phyloP scores from a whole-genome alignment of 148 eudicot species.

The Agrostemma githago region DNA sequence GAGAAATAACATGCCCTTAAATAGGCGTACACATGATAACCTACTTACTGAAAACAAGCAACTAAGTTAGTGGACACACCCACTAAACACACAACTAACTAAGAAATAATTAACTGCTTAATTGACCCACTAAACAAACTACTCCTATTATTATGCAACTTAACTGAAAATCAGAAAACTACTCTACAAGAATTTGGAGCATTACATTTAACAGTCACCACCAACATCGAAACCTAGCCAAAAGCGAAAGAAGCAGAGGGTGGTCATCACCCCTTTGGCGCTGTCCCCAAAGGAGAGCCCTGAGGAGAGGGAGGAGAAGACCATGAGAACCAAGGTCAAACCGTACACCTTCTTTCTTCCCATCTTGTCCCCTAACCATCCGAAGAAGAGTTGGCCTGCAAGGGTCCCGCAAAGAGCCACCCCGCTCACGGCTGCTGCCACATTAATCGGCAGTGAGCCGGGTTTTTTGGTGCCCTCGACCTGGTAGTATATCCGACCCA shows the following conservation, averaged over 20 bases:
- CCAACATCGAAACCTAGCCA: conserved; percentile 68
- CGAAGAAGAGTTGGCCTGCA: conserved; percentile 61
- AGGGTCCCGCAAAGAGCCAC: conserved; percentile 68
- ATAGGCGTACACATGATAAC: too few species aligned
- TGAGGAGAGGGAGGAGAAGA: conserved; percentile 40
- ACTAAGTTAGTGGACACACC: too few species aligned
- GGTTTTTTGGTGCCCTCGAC: conserved; percentile 25
- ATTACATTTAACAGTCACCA: conserved; percentile 30
- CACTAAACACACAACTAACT: too few species aligned
- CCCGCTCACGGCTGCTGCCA: conserved; percentile 53
- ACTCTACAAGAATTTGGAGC: too few species aligned
- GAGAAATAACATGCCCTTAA: too few species aligned
- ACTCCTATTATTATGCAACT: too few species aligned
- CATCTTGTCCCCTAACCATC: conserved; percentile 72
- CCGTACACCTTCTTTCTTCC: conserved; percentile 65
- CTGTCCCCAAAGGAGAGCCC: conserved; percentile 42
- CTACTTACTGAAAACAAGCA: too few species aligned
- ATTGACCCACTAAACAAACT: too few species aligned
- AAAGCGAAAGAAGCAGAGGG: conserved; percentile 51
- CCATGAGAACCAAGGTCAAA: conserved; percentile 43
- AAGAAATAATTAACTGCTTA: too few species aligned
- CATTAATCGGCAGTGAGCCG: conserved; percentile 50
- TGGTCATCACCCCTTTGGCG: conserved; percentile 38
- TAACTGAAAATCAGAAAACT: too few species aligned
- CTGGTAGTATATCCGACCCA: conserved; percentile 64